phyloP scores from a whole-genome alignment of 306 rosid species.

The Sechiopsis laciniata region DNA sequence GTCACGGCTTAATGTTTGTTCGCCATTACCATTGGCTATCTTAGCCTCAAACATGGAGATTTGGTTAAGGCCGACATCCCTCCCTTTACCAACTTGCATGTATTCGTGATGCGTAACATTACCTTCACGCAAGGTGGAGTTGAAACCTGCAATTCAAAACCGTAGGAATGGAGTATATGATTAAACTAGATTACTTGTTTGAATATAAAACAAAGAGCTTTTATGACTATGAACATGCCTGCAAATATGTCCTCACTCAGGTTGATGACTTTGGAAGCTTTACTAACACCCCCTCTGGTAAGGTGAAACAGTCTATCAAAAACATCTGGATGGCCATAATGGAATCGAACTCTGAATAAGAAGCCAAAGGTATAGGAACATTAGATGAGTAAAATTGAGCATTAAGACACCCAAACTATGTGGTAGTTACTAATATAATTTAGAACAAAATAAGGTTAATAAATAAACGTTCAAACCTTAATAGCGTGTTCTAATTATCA shows the following conservation, averaged over 20 bases:
- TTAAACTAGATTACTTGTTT: conserved; percentile 13
- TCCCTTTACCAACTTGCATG: too few species aligned
- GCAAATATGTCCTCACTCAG: conserved; percentile 13
- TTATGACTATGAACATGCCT: conserved; percentile 35
- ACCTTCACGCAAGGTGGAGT: conserved; percentile 48
- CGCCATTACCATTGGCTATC: too few species aligned
- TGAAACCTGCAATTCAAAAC: conserved; percentile 54
- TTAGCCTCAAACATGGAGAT: too few species aligned
- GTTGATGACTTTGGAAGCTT: too few species aligned
- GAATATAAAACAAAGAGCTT: neutral
- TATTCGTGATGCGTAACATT: too few species aligned
- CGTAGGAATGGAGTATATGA: conserved; percentile 6
- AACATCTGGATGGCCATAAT: too few species aligned
- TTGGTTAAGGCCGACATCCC: too few species aligned
- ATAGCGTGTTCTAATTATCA: neutral
- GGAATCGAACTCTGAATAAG: conserved; percentile 27
- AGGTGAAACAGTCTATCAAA: too few species aligned
- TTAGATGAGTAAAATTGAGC: neutral
- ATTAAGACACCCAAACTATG: conserved; percentile 4
- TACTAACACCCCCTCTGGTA: too few species aligned
- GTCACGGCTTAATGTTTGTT: too few species aligned
- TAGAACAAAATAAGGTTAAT: neutral
- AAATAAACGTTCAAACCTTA: neutral
- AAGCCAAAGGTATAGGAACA: conserved; percentile 23
- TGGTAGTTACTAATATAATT: neutral